phyloP scores from a whole-genome alignment of 2,329 filamentous ascomycete genomes.

The Phyllosticta citriasiana region DNA sequence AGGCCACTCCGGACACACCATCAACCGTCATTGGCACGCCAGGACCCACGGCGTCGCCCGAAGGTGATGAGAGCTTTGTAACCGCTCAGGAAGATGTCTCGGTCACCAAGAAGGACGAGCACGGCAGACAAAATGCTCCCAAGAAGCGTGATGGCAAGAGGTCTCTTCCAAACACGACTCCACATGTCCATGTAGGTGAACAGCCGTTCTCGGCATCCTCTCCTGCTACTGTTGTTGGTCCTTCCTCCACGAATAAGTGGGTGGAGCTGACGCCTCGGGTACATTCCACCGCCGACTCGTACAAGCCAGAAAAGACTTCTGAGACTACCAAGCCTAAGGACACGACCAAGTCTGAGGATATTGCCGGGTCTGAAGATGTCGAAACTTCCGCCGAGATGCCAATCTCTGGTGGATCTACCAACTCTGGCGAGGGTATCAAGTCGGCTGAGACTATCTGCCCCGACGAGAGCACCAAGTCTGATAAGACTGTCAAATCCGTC shows the following conservation, averaged over 20 bases:
- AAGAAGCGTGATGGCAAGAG: neutral
- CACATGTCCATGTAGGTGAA: neutral
- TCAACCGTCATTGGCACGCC: neutral
- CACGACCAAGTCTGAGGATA: neutral
- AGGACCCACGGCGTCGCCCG: neutral
- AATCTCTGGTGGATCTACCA: neutral
- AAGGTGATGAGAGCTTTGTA: constrained; percentile 6
- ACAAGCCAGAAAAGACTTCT: neutral
- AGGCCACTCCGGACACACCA: neutral
- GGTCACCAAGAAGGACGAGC: neutral
- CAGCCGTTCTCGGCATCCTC: neutral
- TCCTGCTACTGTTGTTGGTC: neutral
- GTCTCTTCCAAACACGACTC: neutral
- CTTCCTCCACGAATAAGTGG: neutral
- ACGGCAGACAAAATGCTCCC: neutral
- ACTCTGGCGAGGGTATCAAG: neutral
- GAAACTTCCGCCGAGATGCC: neutral
- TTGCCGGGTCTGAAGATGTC: neutral
- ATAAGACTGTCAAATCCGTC: neutral
- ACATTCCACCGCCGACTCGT: neutral
- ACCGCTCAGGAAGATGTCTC: constrained; percentile 38
- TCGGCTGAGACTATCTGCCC: neutral
- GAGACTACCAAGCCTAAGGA: neutral
- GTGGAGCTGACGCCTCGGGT: neutral
- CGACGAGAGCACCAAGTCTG: neutral